phyloP scores from a whole-genome alignment of 2,329 filamentous ascomycete genomes.

The Thyridium curvatum region DNA sequence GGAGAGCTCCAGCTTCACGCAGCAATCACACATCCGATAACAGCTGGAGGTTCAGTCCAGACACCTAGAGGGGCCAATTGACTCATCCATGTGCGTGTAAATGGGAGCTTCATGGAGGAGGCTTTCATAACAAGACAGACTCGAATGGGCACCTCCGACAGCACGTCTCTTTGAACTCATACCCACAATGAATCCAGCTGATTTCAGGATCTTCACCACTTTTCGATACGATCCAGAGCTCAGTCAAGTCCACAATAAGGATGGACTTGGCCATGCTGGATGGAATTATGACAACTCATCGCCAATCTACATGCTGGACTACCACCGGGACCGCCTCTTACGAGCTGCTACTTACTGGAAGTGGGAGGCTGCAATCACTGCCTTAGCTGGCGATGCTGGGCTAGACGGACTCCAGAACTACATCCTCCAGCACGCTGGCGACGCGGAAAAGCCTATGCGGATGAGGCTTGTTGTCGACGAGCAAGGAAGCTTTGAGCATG shows the following conservation, averaged over 20 bases:
- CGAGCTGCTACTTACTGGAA: conserved; percentile 50
- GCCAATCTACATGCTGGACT: conserved; percentile 72
- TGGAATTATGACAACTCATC: conserved; percentile 49
- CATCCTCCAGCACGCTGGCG: conserved; percentile 22
- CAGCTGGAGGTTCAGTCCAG: too few relatives aligned
- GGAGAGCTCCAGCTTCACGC: too few relatives aligned
- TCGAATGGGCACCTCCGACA: too few relatives aligned
- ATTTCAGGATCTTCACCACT: conserved; percentile 62
- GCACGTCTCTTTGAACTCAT: too few relatives aligned
- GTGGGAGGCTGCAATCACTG: conserved; percentile 40
- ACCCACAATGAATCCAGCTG: too few relatives aligned
- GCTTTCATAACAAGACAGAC: too few relatives aligned
- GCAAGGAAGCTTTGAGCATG: too few relatives aligned
- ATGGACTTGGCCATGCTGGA: conserved; percentile 31
- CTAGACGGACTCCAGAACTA: conserved; percentile 33
- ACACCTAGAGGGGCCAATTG: neutral
- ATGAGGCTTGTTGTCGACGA: too few relatives aligned
- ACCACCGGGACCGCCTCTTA: conserved; percentile 74
- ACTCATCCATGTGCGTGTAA: too few relatives aligned
- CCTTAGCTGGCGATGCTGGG: conserved; percentile 38
- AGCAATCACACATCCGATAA: too few relatives aligned
- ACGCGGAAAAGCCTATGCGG: conserved; percentile 21
- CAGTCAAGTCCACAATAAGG: conserved; percentile 27
- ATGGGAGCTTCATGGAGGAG: neutral
- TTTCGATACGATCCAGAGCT: conserved; percentile 64